phyloP scores from a whole-genome alignment of 2,329 filamentous ascomycete genomes.

The Fusarium sublunatum region DNA sequence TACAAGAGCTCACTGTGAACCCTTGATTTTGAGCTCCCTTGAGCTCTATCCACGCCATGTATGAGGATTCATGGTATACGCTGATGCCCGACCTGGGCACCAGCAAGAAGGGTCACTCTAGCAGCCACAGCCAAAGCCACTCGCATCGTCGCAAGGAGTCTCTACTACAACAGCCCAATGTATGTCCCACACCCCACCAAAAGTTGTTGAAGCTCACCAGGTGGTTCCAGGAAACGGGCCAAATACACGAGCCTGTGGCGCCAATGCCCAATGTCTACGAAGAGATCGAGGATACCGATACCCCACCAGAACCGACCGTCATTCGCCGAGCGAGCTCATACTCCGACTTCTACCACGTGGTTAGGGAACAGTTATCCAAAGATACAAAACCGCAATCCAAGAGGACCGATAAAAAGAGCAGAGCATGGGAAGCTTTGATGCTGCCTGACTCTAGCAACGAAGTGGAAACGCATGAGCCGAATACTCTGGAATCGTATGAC shows the following conservation, averaged over 20 bases:
- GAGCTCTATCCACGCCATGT: slow-evolving; percentile 64
- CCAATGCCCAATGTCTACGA: slow-evolving; percentile 70
- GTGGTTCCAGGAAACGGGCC: slow-evolving; percentile 62
- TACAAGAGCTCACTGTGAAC: slow-evolving; percentile 34
- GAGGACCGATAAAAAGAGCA: slow-evolving; percentile 55
- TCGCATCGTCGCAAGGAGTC: slow-evolving; percentile 76
- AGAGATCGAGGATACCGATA: slow-evolving; percentile 64
- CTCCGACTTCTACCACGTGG: slow-evolving; percentile 78
- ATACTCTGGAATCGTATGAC: slow-evolving; percentile 58
- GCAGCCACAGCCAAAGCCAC: slow-evolving; percentile 55
- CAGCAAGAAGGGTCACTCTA: slow-evolving; percentile 61
- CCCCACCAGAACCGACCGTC: slow-evolving; percentile 74
- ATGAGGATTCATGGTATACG: slow-evolving; percentile 87
- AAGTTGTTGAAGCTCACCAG: slow-evolving; percentile 42
- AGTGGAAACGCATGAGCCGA: slow-evolving; percentile 42
- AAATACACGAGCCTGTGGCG: slow-evolving; percentile 62
- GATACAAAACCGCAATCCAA: slow-evolving; percentile 57
- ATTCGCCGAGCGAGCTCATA: slow-evolving; percentile 77
- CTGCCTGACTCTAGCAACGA: slow-evolving; percentile 43
- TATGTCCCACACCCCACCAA: slow-evolving; percentile 48
- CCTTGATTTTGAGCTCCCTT: slow-evolving; percentile 30
- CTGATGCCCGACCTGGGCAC: slow-evolving; percentile 73
- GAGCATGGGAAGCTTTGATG: slow-evolving; percentile 63
- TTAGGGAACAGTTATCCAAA: slow-evolving; percentile 66
- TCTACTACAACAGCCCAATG: slow-evolving; percentile 74